Percentiles rank a stretch among this genome's conserved stretches.
These are phyloP conservation scores for Sphaerulina vaccinii DNA, from an alignment of 2,329 filamentous ascomycete species.

Conservation along the genomic window DNA sequence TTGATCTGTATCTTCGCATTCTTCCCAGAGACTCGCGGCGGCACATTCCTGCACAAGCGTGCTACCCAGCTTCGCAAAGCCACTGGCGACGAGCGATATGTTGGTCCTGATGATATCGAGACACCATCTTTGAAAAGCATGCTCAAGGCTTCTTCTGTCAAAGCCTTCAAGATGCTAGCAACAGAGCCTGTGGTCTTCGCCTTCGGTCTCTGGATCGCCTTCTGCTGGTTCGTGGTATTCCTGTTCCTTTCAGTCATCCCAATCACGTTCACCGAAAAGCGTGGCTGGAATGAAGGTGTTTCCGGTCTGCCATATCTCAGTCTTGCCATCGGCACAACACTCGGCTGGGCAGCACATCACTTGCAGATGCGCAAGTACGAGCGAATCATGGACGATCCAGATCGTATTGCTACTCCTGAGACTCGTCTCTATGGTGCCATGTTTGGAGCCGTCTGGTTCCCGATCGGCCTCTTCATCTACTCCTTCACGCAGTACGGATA, in stretches of 20 bases:
- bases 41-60: slow-evolving; percentile 50
- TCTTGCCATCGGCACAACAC: slow-evolving; percentile 49
- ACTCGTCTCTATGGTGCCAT: slow-evolving; percentile 52
- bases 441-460: slow-evolving; percentile 49
- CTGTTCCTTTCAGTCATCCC: slow-evolving; percentile 54
- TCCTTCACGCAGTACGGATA: slow-evolving; percentile 54
- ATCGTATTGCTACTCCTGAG: slow-evolving; percentile 44
- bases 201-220: slow-evolving; percentile 54
- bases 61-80: slow-evolving; percentile 49
- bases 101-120: slow-evolving; percentile 53
- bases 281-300: slow-evolving; percentile 53
- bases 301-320: slow-evolving; percentile 53
- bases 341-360: slow-evolving; percentile 51
- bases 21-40: slow-evolving; percentile 50
- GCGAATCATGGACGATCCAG: slow-evolving; percentile 39
- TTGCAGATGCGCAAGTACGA: slow-evolving; percentile 54
- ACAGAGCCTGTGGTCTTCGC: slow-evolving; percentile 52
- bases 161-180: slow-evolving; percentile 50
- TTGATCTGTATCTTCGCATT: slow-evolving; percentile 46
- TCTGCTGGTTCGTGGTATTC: slow-evolving; percentile 56
- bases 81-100: slow-evolving; percentile 52
- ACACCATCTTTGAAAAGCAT: slow-evolving; percentile 50
- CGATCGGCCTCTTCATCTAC: slow-evolving; percentile 54
- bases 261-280: slow-evolving; percentile 53
- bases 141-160: slow-evolving; percentile 52